Evolutionary conservation across 805 yeast genomes (phyloP).

Genomic region (Metschnikowia noctiluminum): DNA sequence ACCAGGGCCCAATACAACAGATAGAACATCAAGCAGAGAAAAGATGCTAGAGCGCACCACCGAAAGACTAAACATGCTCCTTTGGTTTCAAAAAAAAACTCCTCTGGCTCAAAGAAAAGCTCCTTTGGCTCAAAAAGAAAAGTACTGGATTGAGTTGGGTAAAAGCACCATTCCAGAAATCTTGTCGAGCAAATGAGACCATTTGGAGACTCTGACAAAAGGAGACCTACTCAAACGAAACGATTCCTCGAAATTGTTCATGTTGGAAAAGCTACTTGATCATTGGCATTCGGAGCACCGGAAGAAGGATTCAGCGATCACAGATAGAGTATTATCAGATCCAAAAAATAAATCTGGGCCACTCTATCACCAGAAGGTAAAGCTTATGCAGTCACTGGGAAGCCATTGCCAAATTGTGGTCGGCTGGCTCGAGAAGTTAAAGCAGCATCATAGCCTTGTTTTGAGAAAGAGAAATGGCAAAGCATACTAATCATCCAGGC

Average conservation of each 20-base stretch:
- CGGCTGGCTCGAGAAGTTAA: neutral
- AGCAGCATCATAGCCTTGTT: neutral
- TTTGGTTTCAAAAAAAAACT: neutral
- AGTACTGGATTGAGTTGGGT: neutral
- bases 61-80: neutral
- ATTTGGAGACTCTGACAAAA: neutral
- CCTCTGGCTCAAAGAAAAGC: neutral
- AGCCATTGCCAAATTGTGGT: neutral
- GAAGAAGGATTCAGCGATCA: neutral
- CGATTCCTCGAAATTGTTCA: neutral
- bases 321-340: neutral
- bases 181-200: neutral
- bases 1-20: neutral
- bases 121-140: neutral
- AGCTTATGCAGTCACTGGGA: neutral
- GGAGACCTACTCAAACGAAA: neutral
- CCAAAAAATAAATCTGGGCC: neutral
- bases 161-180: neutral
- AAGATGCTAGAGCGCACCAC: neutral
- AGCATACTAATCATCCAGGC: neutral
- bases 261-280: neutral
- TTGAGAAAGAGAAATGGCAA: neutral
- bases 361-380: neutral
- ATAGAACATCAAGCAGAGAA: neutral
- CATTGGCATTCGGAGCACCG: neutral